Conservation (phyloP, 345 rosid genomes). For the Trapa incisa region DNA sequence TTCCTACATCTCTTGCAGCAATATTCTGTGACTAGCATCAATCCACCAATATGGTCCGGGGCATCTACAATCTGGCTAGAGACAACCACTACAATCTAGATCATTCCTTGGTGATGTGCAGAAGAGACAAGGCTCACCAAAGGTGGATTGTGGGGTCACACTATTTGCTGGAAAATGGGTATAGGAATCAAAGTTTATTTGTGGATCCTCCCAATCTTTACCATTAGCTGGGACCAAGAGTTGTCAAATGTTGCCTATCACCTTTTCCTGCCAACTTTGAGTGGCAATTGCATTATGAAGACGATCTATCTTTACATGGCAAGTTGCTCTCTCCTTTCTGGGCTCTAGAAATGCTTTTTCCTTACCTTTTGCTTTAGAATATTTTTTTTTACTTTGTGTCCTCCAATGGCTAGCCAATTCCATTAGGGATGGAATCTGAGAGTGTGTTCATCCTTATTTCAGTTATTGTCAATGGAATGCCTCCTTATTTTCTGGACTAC, state of each 20-base stretch:
- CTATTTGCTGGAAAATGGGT: neutral
- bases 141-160: neutral
- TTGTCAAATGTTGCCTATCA: conserved; percentile 11
- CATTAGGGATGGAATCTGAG: neutral
- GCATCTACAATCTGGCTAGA: too few relatives aligned
- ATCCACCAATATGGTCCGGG: too few relatives aligned
- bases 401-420: neutral
- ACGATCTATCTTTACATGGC: too few relatives aligned
- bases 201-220: conserved; percentile 7
- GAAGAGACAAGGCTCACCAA: neutral
- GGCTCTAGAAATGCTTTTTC: neutral
- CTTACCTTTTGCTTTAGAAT: neutral
- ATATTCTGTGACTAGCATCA: too few relatives aligned
- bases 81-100: too few relatives aligned
- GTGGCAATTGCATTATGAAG: conserved; percentile 12
- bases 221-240: conserved; percentile 18
- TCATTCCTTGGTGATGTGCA: neutral
- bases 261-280: conserved; percentile 11
- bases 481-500: too few relatives aligned
- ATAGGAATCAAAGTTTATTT: neutral
- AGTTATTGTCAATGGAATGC: too few relatives aligned
- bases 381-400: too few relatives aligned
- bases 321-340: neutral
- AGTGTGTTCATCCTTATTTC: too few relatives aligned
- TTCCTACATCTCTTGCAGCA: too few relatives aligned